Evolutionary conservation across 257 asterid species (phyloP).

Genomic region (Leonotis leonurus): DNA sequence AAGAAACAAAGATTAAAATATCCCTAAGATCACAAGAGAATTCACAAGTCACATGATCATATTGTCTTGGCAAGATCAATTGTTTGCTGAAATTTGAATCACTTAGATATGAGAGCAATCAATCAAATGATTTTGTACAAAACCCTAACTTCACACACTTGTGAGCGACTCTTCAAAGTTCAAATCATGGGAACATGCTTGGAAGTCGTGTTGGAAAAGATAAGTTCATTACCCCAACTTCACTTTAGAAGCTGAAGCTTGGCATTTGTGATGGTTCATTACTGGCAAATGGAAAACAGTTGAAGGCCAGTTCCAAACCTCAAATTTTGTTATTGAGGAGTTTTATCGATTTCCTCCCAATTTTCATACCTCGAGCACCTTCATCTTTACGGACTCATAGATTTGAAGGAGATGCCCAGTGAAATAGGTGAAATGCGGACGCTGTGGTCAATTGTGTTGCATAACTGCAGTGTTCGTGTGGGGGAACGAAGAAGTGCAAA

Average conservation of each 20-base stretch:
- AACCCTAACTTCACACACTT: neutral
- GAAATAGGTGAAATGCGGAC: neutral
- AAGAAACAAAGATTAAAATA: neutral
- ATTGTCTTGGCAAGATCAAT: neutral
- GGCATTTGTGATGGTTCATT: neutral
- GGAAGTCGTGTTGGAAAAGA: neutral
- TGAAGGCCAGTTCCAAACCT: neutral
- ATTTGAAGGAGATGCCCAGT: neutral
- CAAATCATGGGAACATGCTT: fast-evolving
- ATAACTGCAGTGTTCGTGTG: neutral
- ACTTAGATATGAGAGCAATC: neutral
- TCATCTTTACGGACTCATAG: neutral
- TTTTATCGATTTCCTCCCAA: neutral
- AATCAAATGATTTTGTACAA: neutral
- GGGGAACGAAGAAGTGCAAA: neutral
- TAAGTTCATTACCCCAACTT: neutral
- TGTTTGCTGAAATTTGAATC: neutral
- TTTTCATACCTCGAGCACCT: neutral
- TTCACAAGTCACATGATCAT: neutral
- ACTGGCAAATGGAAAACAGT: neutral
- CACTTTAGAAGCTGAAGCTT: neutral
- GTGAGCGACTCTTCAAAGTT: neutral
- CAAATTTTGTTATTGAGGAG: neutral
- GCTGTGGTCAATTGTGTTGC: neutral
- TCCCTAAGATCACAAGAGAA: neutral